Evolutionary conservation across 305 asterid species (phyloP).

Genomic region (Caryopteris hybrid): DNA sequence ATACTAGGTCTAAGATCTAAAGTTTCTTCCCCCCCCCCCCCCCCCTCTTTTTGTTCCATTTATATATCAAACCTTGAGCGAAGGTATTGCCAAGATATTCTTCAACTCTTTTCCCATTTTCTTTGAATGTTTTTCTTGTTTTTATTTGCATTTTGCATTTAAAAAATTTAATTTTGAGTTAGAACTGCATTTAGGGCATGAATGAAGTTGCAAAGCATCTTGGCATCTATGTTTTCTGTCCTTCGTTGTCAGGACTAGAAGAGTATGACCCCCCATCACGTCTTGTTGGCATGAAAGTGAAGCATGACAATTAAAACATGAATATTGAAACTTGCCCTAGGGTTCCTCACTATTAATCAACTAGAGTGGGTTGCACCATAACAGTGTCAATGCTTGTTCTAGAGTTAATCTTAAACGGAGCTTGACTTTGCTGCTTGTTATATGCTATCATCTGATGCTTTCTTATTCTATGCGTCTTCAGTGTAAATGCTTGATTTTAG

Average conservation of each 20-base stretch:
- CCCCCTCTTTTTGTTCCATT: background rate
- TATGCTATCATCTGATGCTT: background rate
- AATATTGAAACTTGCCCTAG: background rate
- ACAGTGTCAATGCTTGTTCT: background rate
- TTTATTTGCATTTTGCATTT: background rate
- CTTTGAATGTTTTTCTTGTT: background rate
- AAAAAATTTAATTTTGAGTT: background rate
- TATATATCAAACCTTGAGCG: background rate
- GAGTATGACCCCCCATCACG: background rate
- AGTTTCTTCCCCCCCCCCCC: background rate
- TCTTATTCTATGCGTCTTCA: background rate
- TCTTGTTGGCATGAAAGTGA: background rate
- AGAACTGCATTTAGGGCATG: background rate
- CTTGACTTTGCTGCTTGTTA: background rate
- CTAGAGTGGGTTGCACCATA: background rate
- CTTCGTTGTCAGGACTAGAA: background rate
- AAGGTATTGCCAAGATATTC: background rate
- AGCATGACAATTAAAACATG: background rate
- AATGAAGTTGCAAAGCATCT: background rate
- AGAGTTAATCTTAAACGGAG: background rate
- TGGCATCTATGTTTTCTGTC: background rate
- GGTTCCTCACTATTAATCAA: background rate
- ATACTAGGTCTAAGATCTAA: background rate
- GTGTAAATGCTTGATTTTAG: background rate
- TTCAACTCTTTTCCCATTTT: background rate